Evolutionary conservation across 805 yeast genomes (phyloP).

Genomic region (Candida easanensis): DNA sequence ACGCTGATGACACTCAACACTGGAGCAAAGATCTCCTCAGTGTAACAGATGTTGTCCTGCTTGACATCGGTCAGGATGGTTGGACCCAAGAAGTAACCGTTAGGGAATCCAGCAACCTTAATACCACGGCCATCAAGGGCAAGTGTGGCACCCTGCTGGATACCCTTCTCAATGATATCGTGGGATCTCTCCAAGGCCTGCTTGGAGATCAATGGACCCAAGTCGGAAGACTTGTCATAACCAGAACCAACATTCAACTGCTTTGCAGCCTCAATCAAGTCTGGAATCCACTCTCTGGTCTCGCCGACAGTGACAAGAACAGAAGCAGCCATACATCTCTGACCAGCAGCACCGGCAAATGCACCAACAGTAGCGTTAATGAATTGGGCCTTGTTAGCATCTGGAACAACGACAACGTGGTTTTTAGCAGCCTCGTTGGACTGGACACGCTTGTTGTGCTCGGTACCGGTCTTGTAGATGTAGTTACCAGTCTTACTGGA

Average conservation of each 20-base stretch:
- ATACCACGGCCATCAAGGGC: constrained; percentile 61
- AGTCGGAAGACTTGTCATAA: constrained; percentile 54
- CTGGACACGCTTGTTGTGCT: constrained; percentile 75
- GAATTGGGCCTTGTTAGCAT: constrained; percentile 63
- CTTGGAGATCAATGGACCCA: constrained; percentile 71
- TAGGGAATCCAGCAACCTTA: constrained; percentile 45
- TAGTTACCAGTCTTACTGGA: constrained; percentile 74
- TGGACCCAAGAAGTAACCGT: constrained; percentile 73
- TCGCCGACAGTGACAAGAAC: constrained; percentile 68
- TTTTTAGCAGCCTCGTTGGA: constrained; percentile 77
- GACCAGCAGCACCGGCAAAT: constrained; percentile 83
- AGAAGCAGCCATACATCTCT: constrained; percentile 79
- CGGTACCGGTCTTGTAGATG: constrained; percentile 62
- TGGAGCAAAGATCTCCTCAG: constrained; percentile 75
- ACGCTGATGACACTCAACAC: constrained; percentile 61
- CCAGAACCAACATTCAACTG: constrained; percentile 62
- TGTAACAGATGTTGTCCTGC: constrained; percentile 65
- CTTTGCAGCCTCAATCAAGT: constrained; percentile 55
- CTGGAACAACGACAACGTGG: constrained; percentile 70
- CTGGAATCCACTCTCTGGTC: constrained; percentile 60
- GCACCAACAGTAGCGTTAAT: constrained; percentile 69
- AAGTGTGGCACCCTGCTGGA: constrained; percentile 56
- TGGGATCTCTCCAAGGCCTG: constrained; percentile 50
- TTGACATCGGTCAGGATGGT: constrained; percentile 60
- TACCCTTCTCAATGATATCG: constrained; percentile 50